Conservation (phyloP, 306 rosid genomes). For the Ormosia emarginata region DNA sequence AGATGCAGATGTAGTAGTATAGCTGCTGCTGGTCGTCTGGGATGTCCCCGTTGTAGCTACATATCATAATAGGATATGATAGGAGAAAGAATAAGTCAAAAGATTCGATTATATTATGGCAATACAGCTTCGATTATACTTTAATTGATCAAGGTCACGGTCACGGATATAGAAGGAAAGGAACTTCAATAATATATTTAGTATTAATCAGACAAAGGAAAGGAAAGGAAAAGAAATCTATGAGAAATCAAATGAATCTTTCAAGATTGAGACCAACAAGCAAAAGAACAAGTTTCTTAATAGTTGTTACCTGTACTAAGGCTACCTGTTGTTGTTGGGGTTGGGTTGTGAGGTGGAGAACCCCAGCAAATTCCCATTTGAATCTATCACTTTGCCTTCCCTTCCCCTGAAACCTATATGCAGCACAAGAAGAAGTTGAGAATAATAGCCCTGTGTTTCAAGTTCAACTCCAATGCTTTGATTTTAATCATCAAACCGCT, state of each 20-base stretch:
- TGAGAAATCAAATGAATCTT: background rate
- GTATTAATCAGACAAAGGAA: no score
- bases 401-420: background rate
- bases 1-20: background rate
- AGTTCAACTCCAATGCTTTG: background rate
- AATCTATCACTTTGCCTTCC: slow-evolving; percentile 1
- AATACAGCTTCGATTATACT: background rate
- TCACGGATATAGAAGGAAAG: background rate
- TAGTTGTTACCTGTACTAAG: slow-evolving; percentile 44
- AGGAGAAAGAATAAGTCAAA: background rate
- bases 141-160: background rate
- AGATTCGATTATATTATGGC: background rate
- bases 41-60: slow-evolving; percentile 42
- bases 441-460: background rate
- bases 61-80: background rate
- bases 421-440: background rate
- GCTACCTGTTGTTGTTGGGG: slow-evolving; percentile 44
- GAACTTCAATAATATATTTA: background rate
- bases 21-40: slow-evolving; percentile 47
- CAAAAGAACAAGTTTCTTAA: background rate
- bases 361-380: slow-evolving; percentile 88
- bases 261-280: background rate
- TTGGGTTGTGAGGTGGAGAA: slow-evolving; percentile 36
- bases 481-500: background rate
- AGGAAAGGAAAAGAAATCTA: background rate